Evolutionary conservation across 2,329 filamentous ascomycete species (phyloP), one percentile per base, ranked within the genome.

Genomic region (Monilinia polystroma): DNA sequence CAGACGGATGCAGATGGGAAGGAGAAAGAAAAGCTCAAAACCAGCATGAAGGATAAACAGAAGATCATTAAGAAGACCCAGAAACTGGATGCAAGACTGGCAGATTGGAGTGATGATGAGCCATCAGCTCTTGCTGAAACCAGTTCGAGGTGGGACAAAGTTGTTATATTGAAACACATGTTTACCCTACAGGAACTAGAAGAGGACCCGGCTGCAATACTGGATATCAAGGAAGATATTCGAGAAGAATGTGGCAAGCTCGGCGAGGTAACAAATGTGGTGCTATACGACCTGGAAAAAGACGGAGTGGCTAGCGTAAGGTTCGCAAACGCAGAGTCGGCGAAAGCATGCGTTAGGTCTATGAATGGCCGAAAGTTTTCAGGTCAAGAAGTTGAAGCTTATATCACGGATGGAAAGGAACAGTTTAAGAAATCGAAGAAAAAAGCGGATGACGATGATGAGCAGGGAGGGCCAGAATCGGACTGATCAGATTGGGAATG

Each of bases 201-300:
- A 72, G 91, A 96, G 75, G 93, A 98, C 74, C 87, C 91, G 2
- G 87, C 88, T 0, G 91, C 90, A 1, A 84, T 96, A 68, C 81
- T 96, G 49, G 94, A 98, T 70, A 96, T 98, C 80, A 96, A 96
- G 76, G 90, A 97, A 77, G 95, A 99, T 76, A 91, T 98, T 66
- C 86, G 91, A 56, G 92, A 97, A 62, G 93, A 97, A 78, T 96
- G 92, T 77, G 84, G 86, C 67, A 96, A 96, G 79, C 81, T 95
- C 18, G 95, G 95, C 3, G 84, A 89, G 32, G 92, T 98, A 47
- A 96, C 93, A 43, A 97, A 96, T 75, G 91, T 98, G 52, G 88
- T 95, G 3, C 81, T 99, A 20, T 99, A 90, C 77, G 95, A 99
- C 77, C 83, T 89, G 70, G 96, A 99, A 78, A 80, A 85, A 4